phyloP scores from a whole-genome alignment of 2,329 filamentous ascomycete species.

The Neonectria sp. region DNA sequence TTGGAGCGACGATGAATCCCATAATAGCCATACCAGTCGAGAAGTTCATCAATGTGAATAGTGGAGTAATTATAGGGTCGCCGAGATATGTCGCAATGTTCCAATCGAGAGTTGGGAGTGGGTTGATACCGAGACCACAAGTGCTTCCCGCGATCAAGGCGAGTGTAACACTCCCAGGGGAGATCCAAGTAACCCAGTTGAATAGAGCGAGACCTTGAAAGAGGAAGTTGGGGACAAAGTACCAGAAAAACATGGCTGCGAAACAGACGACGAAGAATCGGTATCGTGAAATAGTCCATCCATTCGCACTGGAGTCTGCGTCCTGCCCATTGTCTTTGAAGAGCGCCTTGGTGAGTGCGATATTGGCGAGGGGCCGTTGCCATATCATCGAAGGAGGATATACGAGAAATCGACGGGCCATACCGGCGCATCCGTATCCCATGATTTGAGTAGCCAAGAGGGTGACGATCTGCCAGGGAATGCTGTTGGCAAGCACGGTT shows the following conservation, averaged over 20 bases:
- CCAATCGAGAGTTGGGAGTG: constrained; percentile 58
- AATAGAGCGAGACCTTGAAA: constrained; percentile 63
- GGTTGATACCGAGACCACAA: constrained; percentile 57
- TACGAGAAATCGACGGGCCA: constrained; percentile 63
- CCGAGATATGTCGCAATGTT: constrained; percentile 50
- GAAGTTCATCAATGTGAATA: constrained; percentile 50
- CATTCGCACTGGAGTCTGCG: constrained; percentile 40
- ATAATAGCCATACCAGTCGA: constrained; percentile 60
- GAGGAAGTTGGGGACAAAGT: constrained; percentile 66
- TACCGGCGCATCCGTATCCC: constrained; percentile 66
- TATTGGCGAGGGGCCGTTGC: constrained; percentile 63
- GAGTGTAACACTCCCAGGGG: constrained; percentile 56
- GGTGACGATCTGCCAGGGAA: constrained; percentile 63
- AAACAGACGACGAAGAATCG: constrained; percentile 62
- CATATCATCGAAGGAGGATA: constrained; percentile 66
- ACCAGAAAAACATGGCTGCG: constrained; percentile 64
- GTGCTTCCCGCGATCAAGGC: constrained; percentile 53
- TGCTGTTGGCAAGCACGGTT: constrained; percentile 47
- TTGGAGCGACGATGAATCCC: constrained; percentile 67
- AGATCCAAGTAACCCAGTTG: constrained; percentile 68
- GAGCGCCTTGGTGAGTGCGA: constrained; percentile 56
- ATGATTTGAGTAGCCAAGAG: constrained; percentile 65
- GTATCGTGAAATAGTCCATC: constrained; percentile 47
- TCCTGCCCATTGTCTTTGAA: constrained; percentile 31
- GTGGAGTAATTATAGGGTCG: constrained; percentile 50